Evolutionary conservation across 192 early-diverging fungal genomes (phyloP).

Genomic region (Coemansia biformis): DNA sequence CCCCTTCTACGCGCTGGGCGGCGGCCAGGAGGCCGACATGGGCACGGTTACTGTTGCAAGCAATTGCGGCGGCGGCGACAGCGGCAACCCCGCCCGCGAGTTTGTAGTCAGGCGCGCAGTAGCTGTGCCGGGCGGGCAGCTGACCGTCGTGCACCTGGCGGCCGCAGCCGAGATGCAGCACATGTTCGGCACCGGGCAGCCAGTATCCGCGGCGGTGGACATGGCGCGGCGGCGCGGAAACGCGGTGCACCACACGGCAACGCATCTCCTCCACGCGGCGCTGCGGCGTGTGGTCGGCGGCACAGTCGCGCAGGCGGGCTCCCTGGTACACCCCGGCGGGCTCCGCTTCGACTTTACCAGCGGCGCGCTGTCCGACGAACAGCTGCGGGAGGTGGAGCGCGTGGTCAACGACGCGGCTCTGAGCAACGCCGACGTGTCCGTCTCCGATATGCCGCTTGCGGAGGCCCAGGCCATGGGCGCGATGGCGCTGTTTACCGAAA

Average conservation of each 20-base stretch:
- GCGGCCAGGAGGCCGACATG: constrained; percentile 90
- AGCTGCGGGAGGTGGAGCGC: constrained; percentile 64
- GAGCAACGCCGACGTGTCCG: constrained; percentile 64
- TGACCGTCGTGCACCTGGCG: constrained; percentile 81
- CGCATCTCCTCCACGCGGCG: constrained; percentile 92
- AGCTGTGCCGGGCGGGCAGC: constrained; percentile 59
- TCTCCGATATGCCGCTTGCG: constrained; percentile 73
- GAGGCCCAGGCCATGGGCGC: constrained; percentile 80
- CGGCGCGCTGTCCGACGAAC: constrained; percentile 55
- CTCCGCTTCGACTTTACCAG: constrained; percentile 93
- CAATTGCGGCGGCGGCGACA: not conserved
- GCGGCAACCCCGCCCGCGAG: constrained; percentile 54
- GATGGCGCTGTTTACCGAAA: constrained; percentile 89
- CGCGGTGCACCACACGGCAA: constrained; percentile 94
- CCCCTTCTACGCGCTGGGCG: constrained; percentile 92
- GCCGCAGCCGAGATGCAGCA: constrained; percentile 78
- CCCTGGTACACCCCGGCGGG: constrained; percentile 82
- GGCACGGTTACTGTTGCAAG: constrained; percentile 71
- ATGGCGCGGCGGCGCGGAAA: constrained; percentile 78
- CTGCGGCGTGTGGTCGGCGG: constrained; percentile 72
- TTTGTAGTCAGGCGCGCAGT: constrained; percentile 67
- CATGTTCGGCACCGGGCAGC: constrained; percentile 55
- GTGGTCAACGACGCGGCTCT: constrained; percentile 76
- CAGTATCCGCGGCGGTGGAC: constrained; percentile 69
- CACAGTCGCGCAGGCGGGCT: constrained; percentile 86